Percentiles rank a stretch among this genome's conserved stretches.
These are phyloP conservation scores for Trichophaea hybrida DNA, from an alignment of 2,329 filamentous ascomycete species.

Conservation along the genomic window DNA sequence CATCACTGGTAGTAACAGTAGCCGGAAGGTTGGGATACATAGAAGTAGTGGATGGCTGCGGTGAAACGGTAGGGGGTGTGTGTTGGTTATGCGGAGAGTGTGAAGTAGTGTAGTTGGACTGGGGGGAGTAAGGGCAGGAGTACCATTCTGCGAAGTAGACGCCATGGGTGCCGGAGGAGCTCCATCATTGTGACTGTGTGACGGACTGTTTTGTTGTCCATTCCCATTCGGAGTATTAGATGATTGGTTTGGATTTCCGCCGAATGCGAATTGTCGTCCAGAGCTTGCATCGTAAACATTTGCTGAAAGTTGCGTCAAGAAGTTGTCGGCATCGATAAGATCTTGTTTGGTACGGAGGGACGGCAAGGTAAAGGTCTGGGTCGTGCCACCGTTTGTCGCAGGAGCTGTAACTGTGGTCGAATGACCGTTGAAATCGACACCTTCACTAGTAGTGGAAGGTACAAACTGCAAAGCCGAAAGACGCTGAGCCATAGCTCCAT, in stretches of 20 bases:
- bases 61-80: conserved; percentile 23
- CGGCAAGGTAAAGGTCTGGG: conserved; percentile 75
- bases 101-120: conserved; percentile 17
- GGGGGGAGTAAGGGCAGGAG: conserved; percentile 18
- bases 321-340: conserved; percentile 81
- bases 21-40: conserved; percentile 64
- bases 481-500: conserved; percentile 78
- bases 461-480: conserved; percentile 62
- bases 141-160: conserved; percentile 2
- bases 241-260: conserved; percentile 14
- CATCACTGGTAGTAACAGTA: conserved; percentile 48
- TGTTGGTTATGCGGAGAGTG: conserved; percentile 17
- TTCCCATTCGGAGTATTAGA: conserved; percentile 15
- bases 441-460: conserved; percentile 45
- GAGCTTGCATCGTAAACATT: conserved; percentile 73
- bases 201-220: conserved; percentile 15
- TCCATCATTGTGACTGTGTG: conserved; percentile 17
- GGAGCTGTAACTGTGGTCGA: conserved; percentile 32
- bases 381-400: conserved; percentile 32
- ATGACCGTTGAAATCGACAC: conserved; percentile 38
- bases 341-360: conserved; percentile 86
- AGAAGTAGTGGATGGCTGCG: conserved; percentile 30
- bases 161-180: conserved; percentile 18
- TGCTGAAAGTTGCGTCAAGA: conserved; percentile 88
- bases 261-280: conserved; percentile 14